Evolutionary conservation across 768 basidiomycete genomes (phyloP).

Genomic region (Boletus rufocinnamomeus): DNA sequence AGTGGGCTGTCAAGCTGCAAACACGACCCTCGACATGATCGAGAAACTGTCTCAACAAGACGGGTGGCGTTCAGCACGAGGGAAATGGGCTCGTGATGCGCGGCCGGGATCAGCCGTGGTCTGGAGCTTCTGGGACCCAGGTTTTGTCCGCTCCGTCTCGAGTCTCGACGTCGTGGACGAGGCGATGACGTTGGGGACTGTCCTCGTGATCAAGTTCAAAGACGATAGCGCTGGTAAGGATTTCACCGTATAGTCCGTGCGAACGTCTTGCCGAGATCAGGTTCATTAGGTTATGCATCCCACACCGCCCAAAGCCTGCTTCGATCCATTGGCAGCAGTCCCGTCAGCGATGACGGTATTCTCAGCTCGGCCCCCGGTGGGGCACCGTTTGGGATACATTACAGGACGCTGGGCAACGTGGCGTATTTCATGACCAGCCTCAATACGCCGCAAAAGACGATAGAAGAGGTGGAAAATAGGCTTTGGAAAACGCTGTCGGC

Average conservation of each 20-base stretch:
- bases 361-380: slow-evolving; percentile 52
- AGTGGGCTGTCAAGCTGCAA: slow-evolving; percentile 90
- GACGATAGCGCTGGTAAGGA: slow-evolving; percentile 55
- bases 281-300: slow-evolving; percentile 51
- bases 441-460: slow-evolving; percentile 58
- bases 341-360: slow-evolving; percentile 22
- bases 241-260: background rate
- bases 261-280: background rate
- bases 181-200: slow-evolving; percentile 85
- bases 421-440: slow-evolving; percentile 93
- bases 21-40: slow-evolving; percentile 70
- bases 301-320: slow-evolving; percentile 68
- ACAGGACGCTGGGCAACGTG: slow-evolving; percentile 84
- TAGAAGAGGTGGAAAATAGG: slow-evolving; percentile 62
- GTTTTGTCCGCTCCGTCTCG: slow-evolving; percentile 68
- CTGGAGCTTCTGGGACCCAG: slow-evolving; percentile 90
- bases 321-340: slow-evolving; percentile 46
- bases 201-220: slow-evolving; percentile 75
- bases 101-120: slow-evolving; percentile 32
- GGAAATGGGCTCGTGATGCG: slow-evolving; percentile 49
- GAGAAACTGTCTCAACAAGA: slow-evolving; percentile 49
- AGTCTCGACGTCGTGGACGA: slow-evolving; percentile 56
- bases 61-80: slow-evolving; percentile 60
- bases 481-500: slow-evolving; percentile 47
- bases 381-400: slow-evolving; percentile 72